phyloP scores from a whole-genome alignment of 768 basidiomycete species.

The Leucocoprinus sp. region DNA sequence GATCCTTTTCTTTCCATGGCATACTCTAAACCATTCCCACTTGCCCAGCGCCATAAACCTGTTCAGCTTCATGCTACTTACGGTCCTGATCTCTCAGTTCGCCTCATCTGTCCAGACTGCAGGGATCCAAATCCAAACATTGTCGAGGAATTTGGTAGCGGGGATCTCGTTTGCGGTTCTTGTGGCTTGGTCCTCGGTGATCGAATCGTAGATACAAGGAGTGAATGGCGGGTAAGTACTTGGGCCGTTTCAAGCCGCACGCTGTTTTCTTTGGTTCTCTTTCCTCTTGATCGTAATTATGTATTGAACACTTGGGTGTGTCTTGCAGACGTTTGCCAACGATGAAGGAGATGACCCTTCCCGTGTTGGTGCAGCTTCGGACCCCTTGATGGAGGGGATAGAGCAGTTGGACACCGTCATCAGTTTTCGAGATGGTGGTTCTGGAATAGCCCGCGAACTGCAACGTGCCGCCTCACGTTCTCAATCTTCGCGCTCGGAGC shows the following conservation, averaged over 20 bases:
- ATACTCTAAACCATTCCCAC: conserved; percentile 74
- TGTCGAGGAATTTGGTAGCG: conserved; percentile 95
- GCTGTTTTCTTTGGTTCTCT: conserved; percentile 13
- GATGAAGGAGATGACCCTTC: conserved; percentile 99
- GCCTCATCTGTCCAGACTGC: conserved; percentile 94
- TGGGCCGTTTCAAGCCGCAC: conserved; percentile 12
- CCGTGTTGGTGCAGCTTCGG: conserved; percentile 95
- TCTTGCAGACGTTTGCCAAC: conserved; percentile 87
- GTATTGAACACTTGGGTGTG: conserved; percentile 7
- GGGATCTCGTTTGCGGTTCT: conserved; percentile 91
- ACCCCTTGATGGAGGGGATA: conserved; percentile 89
- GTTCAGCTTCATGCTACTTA: conserved; percentile 43
- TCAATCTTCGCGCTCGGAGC: conserved; percentile 71
- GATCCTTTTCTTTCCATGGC: conserved; percentile 35
- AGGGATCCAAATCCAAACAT: conserved; percentile 89
- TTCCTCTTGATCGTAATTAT: background rate
- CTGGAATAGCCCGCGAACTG: conserved; percentile 84
- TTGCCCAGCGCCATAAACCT: conserved; percentile 43
- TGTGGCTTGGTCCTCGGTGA: conserved; percentile 96
- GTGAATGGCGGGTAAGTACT: conserved; percentile 89
- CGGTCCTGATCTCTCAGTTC: conserved; percentile 79
- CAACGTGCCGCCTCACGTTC: conserved; percentile 87
- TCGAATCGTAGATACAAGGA: conserved; percentile 92
- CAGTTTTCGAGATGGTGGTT: conserved; percentile 91
- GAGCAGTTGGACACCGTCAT: conserved; percentile 94